Conservation (phyloP, 2,329 filamentous ascomycete species). For the Massarina eburnea region DNA sequence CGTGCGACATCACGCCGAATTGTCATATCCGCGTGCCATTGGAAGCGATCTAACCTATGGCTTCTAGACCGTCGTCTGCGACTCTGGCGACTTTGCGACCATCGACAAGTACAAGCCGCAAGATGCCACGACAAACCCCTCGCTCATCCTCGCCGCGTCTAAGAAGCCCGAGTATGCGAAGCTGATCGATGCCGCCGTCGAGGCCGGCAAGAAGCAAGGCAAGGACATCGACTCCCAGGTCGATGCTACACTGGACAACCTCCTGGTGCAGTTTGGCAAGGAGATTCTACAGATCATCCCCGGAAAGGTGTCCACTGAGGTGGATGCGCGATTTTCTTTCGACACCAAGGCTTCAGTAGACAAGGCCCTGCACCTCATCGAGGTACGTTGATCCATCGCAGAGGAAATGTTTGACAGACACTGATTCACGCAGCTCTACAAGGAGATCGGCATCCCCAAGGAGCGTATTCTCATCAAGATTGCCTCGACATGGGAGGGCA, state of each 20-base stretch:
- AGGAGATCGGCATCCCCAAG: conserved; percentile 86
- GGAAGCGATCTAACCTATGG: conserved; percentile 5
- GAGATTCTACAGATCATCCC: conserved; percentile 97
- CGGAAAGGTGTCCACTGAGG: conserved; percentile 98
- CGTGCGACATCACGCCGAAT: not conserved
- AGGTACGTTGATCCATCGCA: conserved; percentile 59
- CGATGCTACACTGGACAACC: conserved; percentile 85
- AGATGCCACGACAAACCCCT: conserved; percentile 99
- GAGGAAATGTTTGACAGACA: conserved; percentile 4
- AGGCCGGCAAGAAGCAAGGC: conserved; percentile 77
- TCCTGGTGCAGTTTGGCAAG: conserved; percentile 96
- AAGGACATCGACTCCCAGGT: conserved; percentile 75
- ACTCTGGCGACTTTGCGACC: conserved; percentile 83
- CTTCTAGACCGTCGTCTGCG: conserved; percentile 83
- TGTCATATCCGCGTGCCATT: not conserved
- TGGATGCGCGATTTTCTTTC: conserved; percentile 95
- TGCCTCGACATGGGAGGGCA: conserved; percentile 98
- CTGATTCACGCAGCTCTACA: conserved; percentile 74
- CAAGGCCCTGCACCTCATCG: conserved; percentile 96
- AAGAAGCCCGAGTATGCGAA: conserved; percentile 97
- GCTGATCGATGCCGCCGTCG: conserved; percentile 83
- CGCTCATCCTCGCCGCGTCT: conserved; percentile 94
- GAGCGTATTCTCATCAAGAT: conserved; percentile 98
- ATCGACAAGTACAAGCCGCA: conserved; percentile 99
- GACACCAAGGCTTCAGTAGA: conserved; percentile 87